Base-by-base conservation (phyloP, 106 monocot species). In the Iris macrosiphon region DNA sequence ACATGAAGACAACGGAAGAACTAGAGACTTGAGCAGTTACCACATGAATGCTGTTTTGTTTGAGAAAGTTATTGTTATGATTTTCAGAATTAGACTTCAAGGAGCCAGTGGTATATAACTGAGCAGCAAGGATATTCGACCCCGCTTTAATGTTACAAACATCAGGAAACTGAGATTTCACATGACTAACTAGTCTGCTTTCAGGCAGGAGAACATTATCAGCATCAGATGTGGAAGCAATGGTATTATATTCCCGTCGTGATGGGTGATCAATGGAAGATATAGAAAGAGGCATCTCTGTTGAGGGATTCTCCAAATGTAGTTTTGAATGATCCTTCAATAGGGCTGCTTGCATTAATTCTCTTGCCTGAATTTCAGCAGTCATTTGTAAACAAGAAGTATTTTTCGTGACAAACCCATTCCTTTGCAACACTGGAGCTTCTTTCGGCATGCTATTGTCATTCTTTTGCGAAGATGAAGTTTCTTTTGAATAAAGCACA, bases 361-460 rank as follows among this genome's bases (percentile, higher is more conserved):
- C 44, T 38, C 46, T 55, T 23, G 34, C 53, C 24, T 29, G 33
- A 9, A 52, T 21, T 26, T 56, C 25, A 30, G 33, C 51, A 71
- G 49, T 38, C 32, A 35, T 38, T 65, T 83, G 65, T 16, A 59
- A 66, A 52, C n/a, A 23, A 23, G 46, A 55, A 35, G 26, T 45
- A 43, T 59, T 40, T 45, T 40, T 61, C 31, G 3, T 49, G 40
- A 37, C 43, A 31, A 23, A 21, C 1, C 40, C 52, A 47, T 60
- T 65, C 41, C 59, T 72, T 53, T 63, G 63, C 37, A 27, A 22
- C 16, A 27, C 12, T 38, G 42, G 31, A 52, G 15, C 49, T 53
- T 52, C 52, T 28, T 21, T 68, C 9, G 7, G 57, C 22, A 23
- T 23, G 22, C 6, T 7, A 1, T 64, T 22, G 25, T 13, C 57